These are phyloP conservation scores for Aspergillus piperis DNA, from an alignment of 2,329 filamentous ascomycete genomes.

Conservation along the genomic window DNA sequence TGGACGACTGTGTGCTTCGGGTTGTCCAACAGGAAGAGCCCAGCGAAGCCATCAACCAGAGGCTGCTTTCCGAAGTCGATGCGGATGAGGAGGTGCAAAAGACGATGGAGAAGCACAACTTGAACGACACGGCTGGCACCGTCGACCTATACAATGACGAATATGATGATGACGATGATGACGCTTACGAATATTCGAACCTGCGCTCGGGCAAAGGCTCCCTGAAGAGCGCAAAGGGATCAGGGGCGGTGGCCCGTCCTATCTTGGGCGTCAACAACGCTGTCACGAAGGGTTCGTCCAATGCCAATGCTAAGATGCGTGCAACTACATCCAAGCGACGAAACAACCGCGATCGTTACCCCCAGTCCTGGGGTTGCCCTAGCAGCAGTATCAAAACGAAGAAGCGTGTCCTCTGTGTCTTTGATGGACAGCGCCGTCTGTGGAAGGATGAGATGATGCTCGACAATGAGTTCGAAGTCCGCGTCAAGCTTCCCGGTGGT, in stretches of 20 bases:
- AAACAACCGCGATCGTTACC: conserved; percentile 92
- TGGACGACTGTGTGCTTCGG: conserved; percentile 70
- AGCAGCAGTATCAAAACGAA: conserved; percentile 96
- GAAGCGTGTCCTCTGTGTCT: conserved; percentile 92
- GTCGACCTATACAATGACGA: conserved; percentile 53
- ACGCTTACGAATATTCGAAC: conserved; percentile 50
- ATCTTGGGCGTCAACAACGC: conserved; percentile 51
- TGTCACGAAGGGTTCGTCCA: conserved; percentile 41
- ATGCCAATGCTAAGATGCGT: conserved; percentile 68
- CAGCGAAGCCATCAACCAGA: conserved; percentile 59
- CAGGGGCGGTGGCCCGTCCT: conserved; percentile 52
- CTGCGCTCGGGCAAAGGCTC: conserved; percentile 51
- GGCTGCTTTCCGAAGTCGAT: conserved; percentile 60
- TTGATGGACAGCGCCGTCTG: conserved; percentile 81
- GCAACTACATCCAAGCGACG: conserved; percentile 62
- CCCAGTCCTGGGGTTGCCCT: conserved; percentile 88
- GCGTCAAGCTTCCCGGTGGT: conserved; percentile 73
- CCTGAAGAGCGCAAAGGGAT: conserved; percentile 52
- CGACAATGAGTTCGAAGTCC: conserved; percentile 89
- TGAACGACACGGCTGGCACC: conserved; percentile 52
- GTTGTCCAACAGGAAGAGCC: conserved; percentile 63
- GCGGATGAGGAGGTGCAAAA: conserved; percentile 59
- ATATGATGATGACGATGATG: conserved; percentile 58
- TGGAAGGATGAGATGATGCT: conserved; percentile 99
- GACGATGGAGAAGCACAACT: conserved; percentile 59